phyloP scores from a whole-genome alignment of 2,329 filamentous ascomycete species.

The Penicillium sp. region DNA sequence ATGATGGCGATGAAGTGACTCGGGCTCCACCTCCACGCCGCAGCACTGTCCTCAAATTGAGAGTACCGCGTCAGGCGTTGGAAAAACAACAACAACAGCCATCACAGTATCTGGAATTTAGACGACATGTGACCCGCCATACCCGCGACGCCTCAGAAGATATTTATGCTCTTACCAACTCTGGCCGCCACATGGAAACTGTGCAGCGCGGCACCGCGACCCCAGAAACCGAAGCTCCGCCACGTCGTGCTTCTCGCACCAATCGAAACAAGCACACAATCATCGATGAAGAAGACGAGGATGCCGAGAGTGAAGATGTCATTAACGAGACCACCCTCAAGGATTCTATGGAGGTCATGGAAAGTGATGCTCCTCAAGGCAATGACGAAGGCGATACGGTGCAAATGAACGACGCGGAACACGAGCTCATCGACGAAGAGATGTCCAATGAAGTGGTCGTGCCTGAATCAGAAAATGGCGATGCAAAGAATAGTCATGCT shows the following conservation, averaged over 20 bases:
- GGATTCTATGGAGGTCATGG: slow-evolving; percentile 44
- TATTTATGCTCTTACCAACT: slow-evolving; percentile 60
- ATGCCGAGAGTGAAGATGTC: slow-evolving; percentile 22
- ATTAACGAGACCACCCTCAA: slow-evolving; percentile 47
- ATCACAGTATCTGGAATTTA: slow-evolving; percentile 28
- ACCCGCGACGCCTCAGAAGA: slow-evolving; percentile 59
- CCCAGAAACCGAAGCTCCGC: slow-evolving; percentile 42
- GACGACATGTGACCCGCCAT: slow-evolving; percentile 58
- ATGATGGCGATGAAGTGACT: slow-evolving; percentile 24
- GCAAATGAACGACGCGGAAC: slow-evolving; percentile 18
- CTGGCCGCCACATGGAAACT: slow-evolving; percentile 58
- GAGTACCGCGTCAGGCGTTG: slow-evolving; percentile 28
- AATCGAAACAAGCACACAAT: slow-evolving; percentile 44
- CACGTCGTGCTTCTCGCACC: slow-evolving; percentile 33
- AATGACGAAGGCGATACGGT: slow-evolving; percentile 35
- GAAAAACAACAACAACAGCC: slow-evolving; percentile 20
- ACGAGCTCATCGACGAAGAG: slow-evolving; percentile 34
- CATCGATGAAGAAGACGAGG: slow-evolving; percentile 30
- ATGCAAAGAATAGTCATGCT: slow-evolving; percentile 33
- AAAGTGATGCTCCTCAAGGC: slow-evolving; percentile 40
- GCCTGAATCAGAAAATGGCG: slow-evolving; percentile 45
- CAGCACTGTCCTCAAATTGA: slow-evolving; percentile 33
- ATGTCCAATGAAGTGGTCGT: slow-evolving; percentile 39
- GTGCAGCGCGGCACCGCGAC: slow-evolving; percentile 57
- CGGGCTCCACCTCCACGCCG: slow-evolving; percentile 15